Percentiles rank a stretch among this genome's conserved stretches.
phyloP scores from a whole-genome alignment of 164 flowering plant species.

The Magnolia changhungtana region DNA sequence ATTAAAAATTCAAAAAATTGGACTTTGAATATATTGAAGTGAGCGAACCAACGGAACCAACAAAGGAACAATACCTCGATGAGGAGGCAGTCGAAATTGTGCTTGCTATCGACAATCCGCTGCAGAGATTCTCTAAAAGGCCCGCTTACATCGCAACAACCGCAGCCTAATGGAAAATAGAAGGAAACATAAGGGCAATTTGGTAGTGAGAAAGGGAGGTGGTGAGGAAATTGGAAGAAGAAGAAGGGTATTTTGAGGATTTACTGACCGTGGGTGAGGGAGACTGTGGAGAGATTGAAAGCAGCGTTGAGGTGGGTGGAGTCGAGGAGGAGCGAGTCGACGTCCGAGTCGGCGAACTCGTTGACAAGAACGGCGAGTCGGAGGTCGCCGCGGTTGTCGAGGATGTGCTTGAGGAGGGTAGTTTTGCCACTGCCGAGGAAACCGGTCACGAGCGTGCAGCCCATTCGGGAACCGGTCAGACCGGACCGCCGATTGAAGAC shows the following conservation, averaged over 20 bases:
- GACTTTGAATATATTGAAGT: no score
- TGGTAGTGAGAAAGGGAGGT: not conserved
- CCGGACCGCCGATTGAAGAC: slow-evolving; percentile 10
- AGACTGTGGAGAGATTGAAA: slow-evolving; percentile 14
- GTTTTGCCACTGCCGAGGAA: slow-evolving; percentile 18
- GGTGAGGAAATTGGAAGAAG: not conserved
- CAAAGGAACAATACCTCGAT: slow-evolving; percentile 4
- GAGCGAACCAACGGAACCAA: not conserved
- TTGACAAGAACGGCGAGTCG: slow-evolving; percentile 17
- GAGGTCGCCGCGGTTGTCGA: slow-evolving; percentile 11
- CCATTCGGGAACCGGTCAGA: slow-evolving; percentile 13
- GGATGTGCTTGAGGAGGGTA: slow-evolving; percentile 15
- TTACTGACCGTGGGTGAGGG: slow-evolving; percentile 15
- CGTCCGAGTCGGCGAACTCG: slow-evolving; percentile 17
- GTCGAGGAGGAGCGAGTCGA: slow-evolving; percentile 17
- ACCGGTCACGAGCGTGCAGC: slow-evolving; percentile 14
- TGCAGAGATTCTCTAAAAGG: slow-evolving; percentile 18
- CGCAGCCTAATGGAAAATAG: slow-evolving; percentile 7
- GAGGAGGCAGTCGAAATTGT: slow-evolving; percentile 17
- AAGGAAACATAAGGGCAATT: not conserved
- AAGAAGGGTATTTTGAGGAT: not conserved
- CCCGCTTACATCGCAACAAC: slow-evolving; percentile 12
- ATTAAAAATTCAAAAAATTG: no score
- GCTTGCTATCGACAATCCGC: slow-evolving; percentile 15
- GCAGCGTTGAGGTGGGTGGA: slow-evolving; percentile 13